Evolutionary conservation across 768 basidiomycete genomes (phyloP).

Genomic region (Phlebiopsis gigantea): DNA sequence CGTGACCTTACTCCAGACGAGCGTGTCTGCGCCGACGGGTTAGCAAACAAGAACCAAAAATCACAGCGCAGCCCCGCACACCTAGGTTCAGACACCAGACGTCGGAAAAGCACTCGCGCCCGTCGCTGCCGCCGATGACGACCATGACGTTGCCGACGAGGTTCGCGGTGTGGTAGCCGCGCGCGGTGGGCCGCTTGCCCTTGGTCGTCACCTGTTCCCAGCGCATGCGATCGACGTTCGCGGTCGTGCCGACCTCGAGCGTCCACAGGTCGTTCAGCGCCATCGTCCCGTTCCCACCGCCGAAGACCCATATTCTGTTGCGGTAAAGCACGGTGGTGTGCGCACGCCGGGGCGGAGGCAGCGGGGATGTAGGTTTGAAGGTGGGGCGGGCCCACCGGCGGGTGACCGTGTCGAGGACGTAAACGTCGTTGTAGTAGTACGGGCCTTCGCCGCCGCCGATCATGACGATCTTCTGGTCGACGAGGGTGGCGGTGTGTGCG

Average conservation of each 20-base stretch:
- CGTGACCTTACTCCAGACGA: constrained; percentile 37
- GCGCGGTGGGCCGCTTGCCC: constrained; percentile 49
- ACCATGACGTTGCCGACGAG: constrained; percentile 83
- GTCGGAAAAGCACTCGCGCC: constrained; percentile 81
- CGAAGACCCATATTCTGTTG: constrained; percentile 78
- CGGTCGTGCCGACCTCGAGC: constrained; percentile 52
- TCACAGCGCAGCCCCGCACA: constrained; percentile 29
- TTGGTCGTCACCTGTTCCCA: constrained; percentile 58
- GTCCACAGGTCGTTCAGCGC: constrained; percentile 91
- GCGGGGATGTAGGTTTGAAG: constrained; percentile 15
- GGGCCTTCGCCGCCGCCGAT: constrained; percentile 87
- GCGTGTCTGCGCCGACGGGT: constrained; percentile 19
- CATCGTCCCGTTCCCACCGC: constrained; percentile 89
- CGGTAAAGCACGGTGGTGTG: constrained; percentile 78
- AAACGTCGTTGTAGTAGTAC: constrained; percentile 78
- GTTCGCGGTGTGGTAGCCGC: constrained; percentile 92
- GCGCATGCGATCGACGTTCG: constrained; percentile 33
- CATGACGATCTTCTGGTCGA: constrained; percentile 74
- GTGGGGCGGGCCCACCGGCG: constrained; percentile 59
- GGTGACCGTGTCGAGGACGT: constrained; percentile 72
- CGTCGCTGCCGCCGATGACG: constrained; percentile 88
- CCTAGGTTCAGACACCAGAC: constrained; percentile 85
- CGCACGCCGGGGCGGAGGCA: constrained; percentile 62
- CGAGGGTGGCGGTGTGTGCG: constrained; percentile 83
- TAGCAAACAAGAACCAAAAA: neutral